Evolutionary conservation across 1,139 yeast genomes (phyloP), one percentile per base, ranked within the genome.

Genomic region (Sugiyamaella japonica): DNA sequence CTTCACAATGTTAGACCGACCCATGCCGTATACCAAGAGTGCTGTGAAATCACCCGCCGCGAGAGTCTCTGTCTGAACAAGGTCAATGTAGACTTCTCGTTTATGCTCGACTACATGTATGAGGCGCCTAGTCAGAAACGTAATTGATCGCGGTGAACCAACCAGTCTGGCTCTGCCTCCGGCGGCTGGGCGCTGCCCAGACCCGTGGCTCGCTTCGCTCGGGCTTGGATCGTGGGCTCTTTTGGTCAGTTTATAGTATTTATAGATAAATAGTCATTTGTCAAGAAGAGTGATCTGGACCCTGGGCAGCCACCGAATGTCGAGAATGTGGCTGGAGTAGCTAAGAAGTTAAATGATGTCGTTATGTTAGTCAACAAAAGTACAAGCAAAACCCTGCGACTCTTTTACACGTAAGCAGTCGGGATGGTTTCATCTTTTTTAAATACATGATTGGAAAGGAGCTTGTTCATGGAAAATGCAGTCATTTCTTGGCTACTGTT

Each of bases 91-190:
- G 49, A 73, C 59, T 48, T 62, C 59, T 7, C 98, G 97, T 73
- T 91, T 97, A 61, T 78, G 73, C 68, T 89, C 96, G 71, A 86
- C 86, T 37, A 90, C 97, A 68, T 90, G 97, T 43, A 89, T 42
- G 77, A 49, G n/a, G 52, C 52, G 7, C 20, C 39, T 5, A 20
- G 23, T n/a, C 32, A 37, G 23, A 45, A 45, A 17, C 32, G 34
- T 20, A 34, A 23, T 34, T 44, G 9, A 44, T 44, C 16, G 10
- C 9, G 13, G 13, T 39, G 5, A n/a, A n/a, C n/a, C n/a, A n/a
- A n/a, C n/a, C n/a, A n/a, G n/a, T n/a, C n/a, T n/a, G n/a, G n/a
- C n/a, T n/a, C n/a, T n/a, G n/a, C n/a, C n/a, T n/a, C n/a, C n/a
- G n/a, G n/a, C n/a, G n/a, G n/a, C n/a, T n/a, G n/a, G n/a, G n/a